Evolutionary conservation across 257 asterid genomes (phyloP).

Genomic region (Solanum megistacrolobum): DNA sequence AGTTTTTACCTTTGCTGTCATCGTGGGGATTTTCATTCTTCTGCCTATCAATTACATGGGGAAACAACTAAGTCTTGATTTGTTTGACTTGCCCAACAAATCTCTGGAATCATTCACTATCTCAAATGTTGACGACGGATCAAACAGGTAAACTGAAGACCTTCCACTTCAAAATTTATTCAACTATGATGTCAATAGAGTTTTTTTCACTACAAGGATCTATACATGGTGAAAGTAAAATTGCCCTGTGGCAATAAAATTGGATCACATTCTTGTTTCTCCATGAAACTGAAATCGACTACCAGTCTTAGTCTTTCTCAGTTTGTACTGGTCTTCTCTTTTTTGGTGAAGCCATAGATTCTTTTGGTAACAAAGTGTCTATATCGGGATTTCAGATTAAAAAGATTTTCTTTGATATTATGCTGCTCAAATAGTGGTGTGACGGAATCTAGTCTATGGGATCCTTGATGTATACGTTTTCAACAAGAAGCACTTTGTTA

Average conservation of each 20-base stretch:
- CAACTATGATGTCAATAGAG: background rate
- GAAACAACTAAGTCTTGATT: slow-evolving; percentile 65
- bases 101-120: slow-evolving; percentile 84
- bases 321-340: background rate
- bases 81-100: slow-evolving; percentile 62
- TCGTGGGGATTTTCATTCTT: slow-evolving; percentile 68
- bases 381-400: background rate
- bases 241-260: background rate
- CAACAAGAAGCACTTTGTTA: background rate
- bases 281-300: background rate
- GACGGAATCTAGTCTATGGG: background rate
- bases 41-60: slow-evolving; percentile 96
- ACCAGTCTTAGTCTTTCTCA: background rate
- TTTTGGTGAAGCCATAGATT: background rate
- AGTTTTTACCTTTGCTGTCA: slow-evolving; percentile 66
- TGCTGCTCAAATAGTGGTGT: background rate
- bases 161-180: background rate
- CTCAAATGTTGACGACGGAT: slow-evolving; percentile 88
- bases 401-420: background rate
- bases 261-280: background rate
- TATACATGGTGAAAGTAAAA: background rate
- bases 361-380: background rate
- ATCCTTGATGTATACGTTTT: background rate
- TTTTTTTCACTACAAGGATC: background rate
- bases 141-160: slow-evolving; percentile 52